Evolutionary conservation across 2,329 filamentous ascomycete species (phyloP).

Genomic region (Colletotrichum tamarilloi): DNA sequence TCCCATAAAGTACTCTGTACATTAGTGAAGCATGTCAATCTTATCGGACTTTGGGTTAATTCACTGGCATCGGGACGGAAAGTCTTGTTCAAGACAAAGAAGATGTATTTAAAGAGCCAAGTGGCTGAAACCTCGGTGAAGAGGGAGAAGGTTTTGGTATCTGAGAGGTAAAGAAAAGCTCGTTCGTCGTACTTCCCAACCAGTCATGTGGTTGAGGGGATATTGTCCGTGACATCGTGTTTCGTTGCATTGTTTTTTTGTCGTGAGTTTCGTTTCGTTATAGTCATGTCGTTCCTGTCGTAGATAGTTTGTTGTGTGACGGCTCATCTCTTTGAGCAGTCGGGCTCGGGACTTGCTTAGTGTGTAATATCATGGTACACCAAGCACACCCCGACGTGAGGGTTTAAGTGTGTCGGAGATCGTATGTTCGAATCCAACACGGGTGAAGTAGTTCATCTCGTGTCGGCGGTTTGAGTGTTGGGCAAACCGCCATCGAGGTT

Average conservation of each 20-base stretch:
- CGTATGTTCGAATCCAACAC: constrained; percentile 20
- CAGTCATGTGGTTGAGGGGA: neutral
- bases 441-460: constrained; percentile 18
- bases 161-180: constrained; percentile 24
- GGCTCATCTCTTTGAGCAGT: neutral
- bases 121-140: constrained; percentile 15
- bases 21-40: neutral
- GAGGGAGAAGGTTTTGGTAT: constrained; percentile 29
- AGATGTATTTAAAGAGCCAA: constrained; percentile 33
- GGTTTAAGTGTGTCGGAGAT: constrained; percentile 24
- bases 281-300: constrained; percentile 14
- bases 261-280: constrained; percentile 10
- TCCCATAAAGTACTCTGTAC: too few species aligned
- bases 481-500: constrained; percentile 31
- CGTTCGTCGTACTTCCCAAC: constrained; percentile 32
- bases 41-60: accelerated
- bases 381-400: constrained; percentile 23
- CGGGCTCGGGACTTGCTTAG: constrained; percentile 18
- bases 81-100: constrained; percentile 20
- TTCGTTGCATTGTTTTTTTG: constrained; percentile 9
- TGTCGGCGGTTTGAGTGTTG: constrained; percentile 28
- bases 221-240: constrained; percentile 16
- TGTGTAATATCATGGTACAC: constrained; percentile 1
- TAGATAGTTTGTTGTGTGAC: neutral
- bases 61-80: neutral